Conservation (phyloP, 352 stramenopile genomes). For the Saprolegnia parasitica region DNA sequence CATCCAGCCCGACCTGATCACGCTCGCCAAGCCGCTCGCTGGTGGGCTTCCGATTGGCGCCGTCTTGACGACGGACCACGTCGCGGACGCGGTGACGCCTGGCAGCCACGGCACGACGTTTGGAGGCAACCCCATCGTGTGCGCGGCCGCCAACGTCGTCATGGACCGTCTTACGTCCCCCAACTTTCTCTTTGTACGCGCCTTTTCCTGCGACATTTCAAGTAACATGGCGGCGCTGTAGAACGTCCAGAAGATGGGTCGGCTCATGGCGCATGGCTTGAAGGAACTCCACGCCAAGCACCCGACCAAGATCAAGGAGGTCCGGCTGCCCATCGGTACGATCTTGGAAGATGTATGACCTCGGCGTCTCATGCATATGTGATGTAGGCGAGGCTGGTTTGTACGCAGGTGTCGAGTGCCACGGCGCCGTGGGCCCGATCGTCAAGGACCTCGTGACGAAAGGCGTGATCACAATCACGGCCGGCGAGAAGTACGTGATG, state of each 20-base stretch:
- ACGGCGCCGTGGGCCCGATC: slow-evolving; percentile 50
- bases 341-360: slow-evolving; percentile 2
- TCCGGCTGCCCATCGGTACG: slow-evolving; percentile 52
- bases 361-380: slow-evolving; percentile 2
- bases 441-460: slow-evolving; percentile 67
- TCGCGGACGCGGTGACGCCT: slow-evolving; percentile 84
- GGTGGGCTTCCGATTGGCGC: slow-evolving; percentile 95
- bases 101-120: slow-evolving; percentile 96
- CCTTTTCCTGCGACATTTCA: background rate
- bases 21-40: slow-evolving; percentile 95
- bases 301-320: slow-evolving; percentile 61
- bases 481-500: slow-evolving; percentile 65
- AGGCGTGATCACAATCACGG: slow-evolving; percentile 76
- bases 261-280: slow-evolving; percentile 51
- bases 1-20: slow-evolving; percentile 95
- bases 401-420: slow-evolving; percentile 75
- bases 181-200: slow-evolving; percentile 43
- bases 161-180: slow-evolving; percentile 67
- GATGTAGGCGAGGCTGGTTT: slow-evolving; percentile 46
- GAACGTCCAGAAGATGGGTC: slow-evolving; percentile 66
- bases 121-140: slow-evolving; percentile 95
- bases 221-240: slow-evolving; percentile 6
- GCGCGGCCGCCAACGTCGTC: slow-evolving; percentile 83
- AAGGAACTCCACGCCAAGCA: slow-evolving; percentile 66
- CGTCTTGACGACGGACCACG: slow-evolving; percentile 90